phyloP scores from a whole-genome alignment of 78 protist species.

The Dictyostelium capitatum region DNA sequence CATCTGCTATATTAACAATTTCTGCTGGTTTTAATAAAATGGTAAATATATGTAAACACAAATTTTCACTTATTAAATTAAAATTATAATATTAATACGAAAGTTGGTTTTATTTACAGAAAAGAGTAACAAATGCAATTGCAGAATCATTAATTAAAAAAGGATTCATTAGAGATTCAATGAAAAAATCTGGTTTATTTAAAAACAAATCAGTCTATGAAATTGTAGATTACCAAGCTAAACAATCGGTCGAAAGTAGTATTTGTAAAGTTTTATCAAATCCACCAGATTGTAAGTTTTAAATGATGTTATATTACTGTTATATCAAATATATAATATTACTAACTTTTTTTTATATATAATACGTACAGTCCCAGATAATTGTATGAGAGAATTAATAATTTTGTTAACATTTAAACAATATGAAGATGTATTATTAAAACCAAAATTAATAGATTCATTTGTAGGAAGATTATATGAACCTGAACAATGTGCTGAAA shows the following conservation, averaged over 20 bases:
- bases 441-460: conserved; percentile 7
- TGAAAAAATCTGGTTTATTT: not conserved
- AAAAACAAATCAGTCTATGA: not conserved
- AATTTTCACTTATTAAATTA: too few relatives aligned
- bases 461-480: not conserved
- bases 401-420: conserved; percentile 47
- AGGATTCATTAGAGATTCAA: not conserved
- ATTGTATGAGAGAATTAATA: conserved; percentile 40
- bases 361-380: not conserved
- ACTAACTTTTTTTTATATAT: not conserved
- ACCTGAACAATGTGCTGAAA: conserved; percentile 7
- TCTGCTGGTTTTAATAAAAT: not conserved
- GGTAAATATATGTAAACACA: not conserved
- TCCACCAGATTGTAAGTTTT: not conserved
- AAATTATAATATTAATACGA: not conserved
- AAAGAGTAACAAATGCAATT: not conserved
- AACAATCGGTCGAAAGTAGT: not conserved
- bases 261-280: conserved; percentile 17
- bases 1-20: not conserved
- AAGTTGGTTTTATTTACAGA: not conserved
- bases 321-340: not conserved
- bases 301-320: too few relatives aligned
- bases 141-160: conserved; percentile 4
- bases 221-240: not conserved
- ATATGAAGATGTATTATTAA: conserved; percentile 26